Conservation (phyloP, 2,329 filamentous ascomycete genomes). For the Clarireedia paspali region DNA sequence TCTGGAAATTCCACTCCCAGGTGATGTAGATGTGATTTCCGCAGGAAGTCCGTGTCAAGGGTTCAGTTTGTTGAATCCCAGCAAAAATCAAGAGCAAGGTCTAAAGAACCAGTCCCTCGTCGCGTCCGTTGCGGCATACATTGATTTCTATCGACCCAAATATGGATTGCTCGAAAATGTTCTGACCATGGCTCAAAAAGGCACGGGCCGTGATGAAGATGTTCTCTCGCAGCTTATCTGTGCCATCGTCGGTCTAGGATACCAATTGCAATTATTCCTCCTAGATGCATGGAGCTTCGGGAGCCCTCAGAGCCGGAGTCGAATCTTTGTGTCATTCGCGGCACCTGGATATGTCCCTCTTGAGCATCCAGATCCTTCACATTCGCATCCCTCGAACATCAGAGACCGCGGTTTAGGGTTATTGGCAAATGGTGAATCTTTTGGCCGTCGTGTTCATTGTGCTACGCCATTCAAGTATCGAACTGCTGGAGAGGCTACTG, state of each 20-base stretch:
- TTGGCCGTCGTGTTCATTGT: constrained; percentile 43
- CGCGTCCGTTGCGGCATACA: constrained; percentile 64
- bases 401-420: constrained; percentile 41
- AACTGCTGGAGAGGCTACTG: constrained; percentile 44
- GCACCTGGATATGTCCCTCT: constrained; percentile 57
- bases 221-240: constrained; percentile 68
- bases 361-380: constrained; percentile 48
- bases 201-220: constrained; percentile 44
- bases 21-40: constrained; percentile 60
- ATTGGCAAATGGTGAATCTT: constrained; percentile 51
- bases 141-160: constrained; percentile 68
- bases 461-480: constrained; percentile 54
- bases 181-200: constrained; percentile 46
- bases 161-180: constrained; percentile 78
- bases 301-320: constrained; percentile 54
- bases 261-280: constrained; percentile 62
- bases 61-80: constrained; percentile 57
- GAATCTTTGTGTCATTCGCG: constrained; percentile 65
- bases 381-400: constrained; percentile 45
- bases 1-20: constrained; percentile 45
- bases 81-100: constrained; percentile 47
- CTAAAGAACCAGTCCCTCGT: constrained; percentile 69
- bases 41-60: constrained; percentile 74
- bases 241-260: constrained; percentile 66
- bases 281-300: constrained; percentile 65